These are phyloP conservation scores for Gossypium bickii DNA, from an alignment of 345 rosid genomes.

Conservation along the genomic window DNA sequence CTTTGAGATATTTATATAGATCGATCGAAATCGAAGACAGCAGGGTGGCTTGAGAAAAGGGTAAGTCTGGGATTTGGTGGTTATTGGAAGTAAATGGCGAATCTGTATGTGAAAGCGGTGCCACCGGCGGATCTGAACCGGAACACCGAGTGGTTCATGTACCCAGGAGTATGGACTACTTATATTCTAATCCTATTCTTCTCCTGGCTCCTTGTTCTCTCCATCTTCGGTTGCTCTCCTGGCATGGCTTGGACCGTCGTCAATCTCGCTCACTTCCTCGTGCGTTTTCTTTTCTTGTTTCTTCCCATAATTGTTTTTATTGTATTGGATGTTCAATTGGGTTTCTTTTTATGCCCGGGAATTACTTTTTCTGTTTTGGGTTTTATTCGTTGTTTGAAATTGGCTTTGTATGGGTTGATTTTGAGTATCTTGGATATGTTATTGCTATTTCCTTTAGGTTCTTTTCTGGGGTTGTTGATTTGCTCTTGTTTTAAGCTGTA, in stretches of 20 bases:
- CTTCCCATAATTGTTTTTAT: background rate
- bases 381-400: background rate
- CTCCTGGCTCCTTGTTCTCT: slow-evolving; percentile 71
- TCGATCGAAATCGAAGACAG: background rate
- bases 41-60: background rate
- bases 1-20: background rate
- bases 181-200: slow-evolving; percentile 73
- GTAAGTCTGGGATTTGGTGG: background rate
- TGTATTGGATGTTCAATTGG: slow-evolving; percentile 11
- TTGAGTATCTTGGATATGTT: background rate
- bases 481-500: background rate
- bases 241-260: slow-evolving; percentile 92
- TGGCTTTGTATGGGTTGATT: background rate
- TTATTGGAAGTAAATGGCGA: slow-evolving; percentile 28
- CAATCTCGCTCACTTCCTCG: slow-evolving; percentile 65
- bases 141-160: slow-evolving; percentile 87
- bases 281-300: slow-evolving; percentile 19
- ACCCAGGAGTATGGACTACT: slow-evolving; percentile 90
- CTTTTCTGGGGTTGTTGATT: background rate
- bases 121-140: slow-evolving; percentile 81
- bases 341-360: slow-evolving; percentile 14
- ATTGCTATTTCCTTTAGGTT: background rate
- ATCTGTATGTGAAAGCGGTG: slow-evolving; percentile 69
- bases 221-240: slow-evolving; percentile 64
- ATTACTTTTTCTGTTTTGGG: background rate